Evolutionary conservation across 2,329 filamentous ascomycete genomes (phyloP), one percentile per base, ranked within the genome.

Genomic region (Colletotrichum sp.): DNA sequence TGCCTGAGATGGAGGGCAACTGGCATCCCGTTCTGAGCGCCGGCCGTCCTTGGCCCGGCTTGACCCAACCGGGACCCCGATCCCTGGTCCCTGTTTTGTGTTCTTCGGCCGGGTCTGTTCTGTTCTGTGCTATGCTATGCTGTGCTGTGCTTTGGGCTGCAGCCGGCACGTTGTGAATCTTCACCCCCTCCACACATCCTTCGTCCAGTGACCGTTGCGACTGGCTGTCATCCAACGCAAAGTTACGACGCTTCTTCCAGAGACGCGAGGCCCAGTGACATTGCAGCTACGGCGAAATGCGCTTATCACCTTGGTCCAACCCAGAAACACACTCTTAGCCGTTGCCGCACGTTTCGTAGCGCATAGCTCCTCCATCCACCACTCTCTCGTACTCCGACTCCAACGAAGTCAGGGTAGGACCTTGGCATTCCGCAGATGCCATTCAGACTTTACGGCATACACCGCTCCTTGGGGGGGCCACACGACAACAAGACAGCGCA

Each of bases 211-310:
- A 36, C 63, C n/a, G 34, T 73, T 64, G 63, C 73, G 43, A 73
- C 69, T 69, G 73, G 64, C 64, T 64, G 73, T 73, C 73, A 75
- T 73, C 48, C 71, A 66, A 69, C 63, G 71, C 63, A 69, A 73
- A 75, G 73, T 66, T 68, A 36, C 63, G 48, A 68, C 58, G 62
- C 58, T 69, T 64, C 26, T 69, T 24, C 56, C 38, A 69, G 64
- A 65, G 73, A 75, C 64, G 58, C 69, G 59, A 69, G 63, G 69
- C 34, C 73, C 64, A 75, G 73, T 69, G 56, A 64, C 43, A 58
- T 58, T 36, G 63, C 34, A 59, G 69, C 58, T 26, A 56, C 58
- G 43, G 43, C 69, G 69, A 75, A 69, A 21, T 52, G 65, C 73
- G 69, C 63, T 64, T 69, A n/a, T n/a, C 18, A 63, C 26, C 64